Evolutionary conservation across 495 filamentous ascomycete species (phyloP), one percentile per base, ranked within the genome.

Genomic region (Tricharina praecox): DNA sequence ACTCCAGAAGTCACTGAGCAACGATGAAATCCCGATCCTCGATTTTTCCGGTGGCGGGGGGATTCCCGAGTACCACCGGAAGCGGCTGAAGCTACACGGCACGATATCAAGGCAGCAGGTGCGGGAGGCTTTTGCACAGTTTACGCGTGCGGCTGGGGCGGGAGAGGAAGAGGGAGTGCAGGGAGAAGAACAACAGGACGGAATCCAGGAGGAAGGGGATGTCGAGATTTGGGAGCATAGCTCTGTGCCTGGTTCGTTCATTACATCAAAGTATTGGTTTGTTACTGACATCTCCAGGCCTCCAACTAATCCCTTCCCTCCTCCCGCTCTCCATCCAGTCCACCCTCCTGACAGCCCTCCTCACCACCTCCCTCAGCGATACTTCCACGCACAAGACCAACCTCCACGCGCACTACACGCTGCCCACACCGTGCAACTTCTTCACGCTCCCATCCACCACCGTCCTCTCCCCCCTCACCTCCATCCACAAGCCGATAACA

Each of bases 401-500:
- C 51, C 4, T 40, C 26, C 13, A 72, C 74, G 66, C 82, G 2
- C 82, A 90, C 65, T 82, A 84, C 10, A 16, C 24, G 9, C 5
- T 48, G 3, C 60, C 79, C 42, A 64, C 93, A 9, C 72, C 76
- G 3, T 32, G 28, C 15, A 20, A 18, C 0, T 52, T 50, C 65
- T 75, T 78, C 52, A 60, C 64, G 45, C 56, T 66, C 43, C 61
- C 64, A 45, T 65, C 38, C 15, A 55, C 39, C 23, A 64, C 60
- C 13, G 34, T 53, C 9, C 63, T 77, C n/a, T 46, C 52, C 3
- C 82, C 87, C 2, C 77, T 79, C 44, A 74, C 87, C 59, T 67
- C 78, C 0, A 60, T 78, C 3, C 85, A 94, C 64, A 79, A 76
- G 35, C 70, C 81, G 1, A 63, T 95, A 4, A 67, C 73, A 11